Evolutionary conservation across 129 eudicot genomes (phyloP), one percentile per base, ranked within the genome.

Genomic region (Flaveria sonorensis): DNA sequence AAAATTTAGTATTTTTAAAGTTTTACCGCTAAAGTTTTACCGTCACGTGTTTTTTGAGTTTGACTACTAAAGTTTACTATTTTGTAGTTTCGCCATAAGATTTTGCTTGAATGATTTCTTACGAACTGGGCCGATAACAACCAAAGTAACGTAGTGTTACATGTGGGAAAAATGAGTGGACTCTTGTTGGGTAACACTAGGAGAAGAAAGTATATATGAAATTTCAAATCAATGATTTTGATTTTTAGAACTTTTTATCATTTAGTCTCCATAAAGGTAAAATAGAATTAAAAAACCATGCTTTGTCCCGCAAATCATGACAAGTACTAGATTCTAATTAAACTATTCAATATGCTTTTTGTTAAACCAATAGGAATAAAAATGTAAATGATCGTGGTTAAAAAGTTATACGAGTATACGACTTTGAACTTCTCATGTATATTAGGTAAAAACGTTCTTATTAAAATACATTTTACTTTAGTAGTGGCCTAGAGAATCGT

Each of bases 291-390:
- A 59, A 57, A 75, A 28, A 3, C 73, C 80, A 65, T 51, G 80
- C 73, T 76, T 76, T 76, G 80, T 65, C 73, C 42, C 80, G 66
- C 52, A 76, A 48, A 52, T 32, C 24, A 76, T 51, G 69, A 65
- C 73, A 76, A 65, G 65, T 21, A 76, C 69, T 45, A 51, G 80
- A 76, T 28, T 76, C 73, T 50, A 45, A 65, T 14, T 65, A 64
- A 65, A 65, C 73, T 50, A 63, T 63, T 26, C 32, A 64, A 48
- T 30, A 75, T 63, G 71, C 47, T 28, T 62, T 55, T 62, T 48
- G 32, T 36, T 30, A 51, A 71, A 72, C 23, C 50, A 36, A 16
- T 32, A 30, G 21, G 46, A 63, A 30, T 30, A 63, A 30, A 61
- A 24, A 0, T 14, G 28, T 6, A 61, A 14, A 30, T 63, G 43